phyloP scores from a whole-genome alignment of 2,329 filamentous ascomycete species.

The Aschersonia sp. region DNA sequence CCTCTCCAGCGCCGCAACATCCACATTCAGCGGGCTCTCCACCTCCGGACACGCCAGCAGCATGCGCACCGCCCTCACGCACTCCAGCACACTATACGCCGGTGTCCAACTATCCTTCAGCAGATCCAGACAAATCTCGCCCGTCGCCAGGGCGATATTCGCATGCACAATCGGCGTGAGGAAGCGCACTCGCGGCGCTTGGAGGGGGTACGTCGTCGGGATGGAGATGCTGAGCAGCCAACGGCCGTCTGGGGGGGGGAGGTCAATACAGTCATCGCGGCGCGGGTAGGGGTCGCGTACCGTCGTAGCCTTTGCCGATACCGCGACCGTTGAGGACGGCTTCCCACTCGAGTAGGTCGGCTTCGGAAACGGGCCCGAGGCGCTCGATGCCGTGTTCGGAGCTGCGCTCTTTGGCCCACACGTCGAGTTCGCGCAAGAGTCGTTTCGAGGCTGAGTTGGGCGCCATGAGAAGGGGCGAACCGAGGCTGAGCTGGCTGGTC shows the following conservation, averaged over 20 bases:
- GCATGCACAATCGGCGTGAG: conserved; percentile 75
- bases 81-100: conserved; percentile 66
- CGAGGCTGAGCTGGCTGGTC: conserved; percentile 5
- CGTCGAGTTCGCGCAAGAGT: conserved; percentile 42
- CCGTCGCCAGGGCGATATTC: conserved; percentile 56
- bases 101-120: conserved; percentile 71
- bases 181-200: conserved; percentile 67
- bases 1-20: conserved; percentile 57
- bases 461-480: not conserved
- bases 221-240: conserved; percentile 73
- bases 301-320: conserved; percentile 40
- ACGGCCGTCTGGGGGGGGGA: conserved; percentile 39
- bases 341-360: conserved; percentile 43
- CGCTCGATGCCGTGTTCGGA: conserved; percentile 42
- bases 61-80: conserved; percentile 58
- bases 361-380: conserved; percentile 38
- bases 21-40: conserved; percentile 67
- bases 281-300: conserved; percentile 17
- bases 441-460: conserved; percentile 38
- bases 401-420: conserved; percentile 32
- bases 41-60: conserved; percentile 50
- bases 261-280: not conserved
- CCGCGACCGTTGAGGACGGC: conserved; percentile 45
- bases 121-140: conserved; percentile 90
- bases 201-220: conserved; percentile 63